Conservation (phyloP, 176 grass and related monocot species). For the Guadua angustifolia region DNA sequence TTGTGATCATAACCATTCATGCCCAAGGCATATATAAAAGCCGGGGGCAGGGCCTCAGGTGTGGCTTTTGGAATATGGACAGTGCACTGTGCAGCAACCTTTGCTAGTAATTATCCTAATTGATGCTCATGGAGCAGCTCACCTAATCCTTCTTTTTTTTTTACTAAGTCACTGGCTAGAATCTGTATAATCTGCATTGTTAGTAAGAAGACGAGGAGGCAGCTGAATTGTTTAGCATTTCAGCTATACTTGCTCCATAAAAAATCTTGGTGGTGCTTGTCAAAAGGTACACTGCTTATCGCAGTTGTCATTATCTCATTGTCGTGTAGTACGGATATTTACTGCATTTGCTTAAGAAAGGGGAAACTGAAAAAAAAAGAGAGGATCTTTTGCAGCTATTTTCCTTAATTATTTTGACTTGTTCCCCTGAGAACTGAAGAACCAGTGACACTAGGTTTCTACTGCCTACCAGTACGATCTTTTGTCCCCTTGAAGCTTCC, state of each 20-base stretch:
- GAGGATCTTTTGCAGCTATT: not conserved
- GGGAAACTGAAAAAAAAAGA: not conserved
- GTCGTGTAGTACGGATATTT: not conserved
- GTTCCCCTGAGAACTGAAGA: constrained; percentile 1
- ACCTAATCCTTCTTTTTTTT: constrained; percentile 53
- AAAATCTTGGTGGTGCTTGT: constrained; percentile 42
- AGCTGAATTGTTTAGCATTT: constrained; percentile 1
- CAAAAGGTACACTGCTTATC: not conserved
- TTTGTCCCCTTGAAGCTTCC: too few species aligned
- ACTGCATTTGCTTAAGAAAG: not conserved
- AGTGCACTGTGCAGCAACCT: not conserved
- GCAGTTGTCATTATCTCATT: not conserved
- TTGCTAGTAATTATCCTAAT: not conserved
- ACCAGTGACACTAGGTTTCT: too few species aligned
- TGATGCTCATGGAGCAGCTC: constrained; percentile 41
- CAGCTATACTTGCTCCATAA: constrained; percentile 37
- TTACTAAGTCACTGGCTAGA: not conserved
- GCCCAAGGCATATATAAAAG: not conserved
- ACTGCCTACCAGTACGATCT: too few species aligned
- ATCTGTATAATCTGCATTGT: not conserved
- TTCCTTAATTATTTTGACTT: not conserved
- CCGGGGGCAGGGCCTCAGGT: not conserved
- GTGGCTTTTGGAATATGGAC: constrained; percentile 1
- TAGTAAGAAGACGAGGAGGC: not conserved
- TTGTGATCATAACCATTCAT: not conserved